Base-by-base conservation (phyloP, 306 rosid species). In the Gastrolobium bilobum region DNA sequence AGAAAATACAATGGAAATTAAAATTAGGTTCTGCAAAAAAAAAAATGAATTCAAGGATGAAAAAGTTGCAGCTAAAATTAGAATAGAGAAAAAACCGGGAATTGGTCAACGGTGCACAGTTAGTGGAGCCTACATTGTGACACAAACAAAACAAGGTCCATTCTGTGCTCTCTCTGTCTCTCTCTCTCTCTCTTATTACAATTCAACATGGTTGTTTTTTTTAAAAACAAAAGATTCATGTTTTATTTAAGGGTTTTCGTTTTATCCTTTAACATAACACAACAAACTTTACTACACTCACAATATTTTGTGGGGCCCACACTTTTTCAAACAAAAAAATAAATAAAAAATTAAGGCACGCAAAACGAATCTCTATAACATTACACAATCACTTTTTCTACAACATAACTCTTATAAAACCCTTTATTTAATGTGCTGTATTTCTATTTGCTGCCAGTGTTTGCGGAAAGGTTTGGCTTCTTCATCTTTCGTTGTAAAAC, bases 51-150 rank as follows among this genome's bases (percentile, higher is more conserved):
- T 37, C 43, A 77, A 86, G 86, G 82, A 78, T 79, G 70, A 77
- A 86, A 81, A 81, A 52, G 56, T 44, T 74, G 85, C 54, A 74
- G 68, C 86, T 85, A 87, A 87, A 69, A 63, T 80, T 89, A 88
- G 97, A 60, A 77, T 7, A 40, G 59, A 70, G 79, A 5, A 47
- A 61, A 51, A 38, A 34, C 51, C 6, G 50, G 78, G 86, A 50
- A 77, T 53, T 50, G 57, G 68, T 37, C 67, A 81, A 72, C 57
- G 60, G 40, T 37, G 73, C 79, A 71, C 76, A 73, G 78, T 71
- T 78, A 82, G 82, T 83, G 92, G 90, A 78, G 88, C 89, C 85
- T 81, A 84, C 96, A 84, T 79, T 87, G 42, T 83, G 68, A 67
- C 80, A 73, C 73, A 53, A 81, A 72, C 80, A 60, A 59, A 78